Percentiles rank a stretch among this genome's conserved stretches.
Conservation (phyloP, 2,329 filamentous ascomycete genomes). For the Colletotrichum falcatum region DNA sequence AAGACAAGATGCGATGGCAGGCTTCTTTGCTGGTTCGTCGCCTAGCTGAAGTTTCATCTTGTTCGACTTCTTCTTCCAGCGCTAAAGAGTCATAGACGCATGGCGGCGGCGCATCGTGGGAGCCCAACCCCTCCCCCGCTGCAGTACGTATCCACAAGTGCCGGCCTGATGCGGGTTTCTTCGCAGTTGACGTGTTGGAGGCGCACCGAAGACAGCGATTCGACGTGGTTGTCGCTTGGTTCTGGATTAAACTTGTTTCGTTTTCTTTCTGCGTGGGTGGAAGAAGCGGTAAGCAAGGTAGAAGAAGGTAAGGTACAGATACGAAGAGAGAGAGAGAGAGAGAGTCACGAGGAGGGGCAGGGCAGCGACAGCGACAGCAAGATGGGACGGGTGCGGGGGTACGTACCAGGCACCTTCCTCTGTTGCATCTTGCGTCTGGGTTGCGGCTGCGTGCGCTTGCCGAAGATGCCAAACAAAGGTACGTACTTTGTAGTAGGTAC, state of each 20-base stretch:
- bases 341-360: slow-evolving; percentile 7
- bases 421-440: neutral
- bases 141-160: neutral
- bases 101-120: slow-evolving; percentile 9
- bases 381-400: neutral
- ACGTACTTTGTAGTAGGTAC: too few relatives aligned
- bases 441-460: too few relatives aligned
- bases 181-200: neutral
- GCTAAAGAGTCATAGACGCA: neutral
- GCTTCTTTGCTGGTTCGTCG: neutral
- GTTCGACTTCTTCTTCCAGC: neutral
- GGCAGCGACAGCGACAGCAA: neutral
- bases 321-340: too few relatives aligned
- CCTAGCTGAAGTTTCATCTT: neutral
- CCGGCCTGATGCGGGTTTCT: neutral
- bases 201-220: neutral
- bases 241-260: neutral
- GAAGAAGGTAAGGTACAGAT: too few relatives aligned
- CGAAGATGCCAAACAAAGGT: slow-evolving; percentile 32
- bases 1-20: slow-evolving; percentile 7
- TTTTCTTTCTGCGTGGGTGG: neutral
- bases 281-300: neutral
- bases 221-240: slow-evolving; percentile 4
- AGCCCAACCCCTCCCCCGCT: neutral
- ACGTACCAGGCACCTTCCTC: slow-evolving; percentile 6